Percentiles rank a stretch among this genome's conserved stretches.
These are phyloP conservation scores for Chenopodium album DNA, from an alignment of 148 eudicot genomes.

Conservation along the genomic window DNA sequence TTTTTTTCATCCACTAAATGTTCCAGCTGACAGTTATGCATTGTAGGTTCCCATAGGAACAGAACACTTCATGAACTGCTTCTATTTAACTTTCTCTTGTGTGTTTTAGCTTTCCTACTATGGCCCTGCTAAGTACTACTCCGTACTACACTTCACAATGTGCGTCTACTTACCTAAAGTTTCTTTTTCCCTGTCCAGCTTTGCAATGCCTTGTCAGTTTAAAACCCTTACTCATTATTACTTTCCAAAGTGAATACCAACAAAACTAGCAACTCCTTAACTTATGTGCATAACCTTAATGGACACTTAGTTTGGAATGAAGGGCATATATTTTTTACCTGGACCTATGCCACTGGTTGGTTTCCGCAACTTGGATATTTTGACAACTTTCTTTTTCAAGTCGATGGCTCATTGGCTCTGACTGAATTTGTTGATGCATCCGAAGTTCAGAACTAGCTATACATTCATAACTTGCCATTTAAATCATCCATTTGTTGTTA, in stretches of 20 bases:
- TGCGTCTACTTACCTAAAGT: background rate
- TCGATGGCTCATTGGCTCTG: background rate
- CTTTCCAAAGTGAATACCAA: background rate
- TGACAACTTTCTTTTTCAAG: background rate
- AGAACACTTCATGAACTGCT: background rate
- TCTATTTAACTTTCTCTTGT: background rate
- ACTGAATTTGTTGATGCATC: background rate
- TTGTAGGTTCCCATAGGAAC: background rate
- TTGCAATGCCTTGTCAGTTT: background rate
- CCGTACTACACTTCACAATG: background rate
- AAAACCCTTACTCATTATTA: background rate
- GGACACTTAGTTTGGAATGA: background rate
- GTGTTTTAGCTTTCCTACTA: background rate
- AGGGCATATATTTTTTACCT: too few relatives aligned
- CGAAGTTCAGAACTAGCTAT: background rate
- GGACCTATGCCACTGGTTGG: background rate
- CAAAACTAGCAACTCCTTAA: background rate
- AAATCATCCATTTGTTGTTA: background rate
- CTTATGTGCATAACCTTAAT: background rate
- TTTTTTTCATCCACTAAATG: too few relatives aligned
- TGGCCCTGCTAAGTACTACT: background rate
- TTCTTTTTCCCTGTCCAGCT: background rate
- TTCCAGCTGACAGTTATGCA: background rate
- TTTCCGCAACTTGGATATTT: background rate
- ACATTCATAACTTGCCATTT: background rate